Evolutionary conservation across 2,329 filamentous ascomycete genomes (phyloP).

Genomic region (Trichoderma oligosporum): DNA sequence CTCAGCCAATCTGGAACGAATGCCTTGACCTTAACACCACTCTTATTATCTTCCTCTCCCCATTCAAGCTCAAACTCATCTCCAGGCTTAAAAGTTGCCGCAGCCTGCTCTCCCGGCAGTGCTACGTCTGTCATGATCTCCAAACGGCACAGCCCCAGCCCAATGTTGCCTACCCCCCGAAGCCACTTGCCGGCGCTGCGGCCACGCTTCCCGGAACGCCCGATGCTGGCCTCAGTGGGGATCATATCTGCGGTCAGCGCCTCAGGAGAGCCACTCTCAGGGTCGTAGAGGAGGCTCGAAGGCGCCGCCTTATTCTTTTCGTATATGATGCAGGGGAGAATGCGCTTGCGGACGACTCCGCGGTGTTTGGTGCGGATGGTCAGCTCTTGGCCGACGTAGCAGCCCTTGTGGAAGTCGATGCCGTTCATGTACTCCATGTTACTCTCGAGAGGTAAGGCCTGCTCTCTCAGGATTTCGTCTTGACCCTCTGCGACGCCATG

Average conservation of each 20-base stretch:
- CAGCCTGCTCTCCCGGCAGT: constrained; percentile 64
- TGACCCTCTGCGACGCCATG: constrained; percentile 83
- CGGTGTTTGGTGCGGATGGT: constrained; percentile 94
- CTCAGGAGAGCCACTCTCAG: constrained; percentile 29
- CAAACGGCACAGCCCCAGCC: constrained; percentile 79
- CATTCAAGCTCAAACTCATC: constrained; percentile 60
- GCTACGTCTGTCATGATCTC: constrained; percentile 84
- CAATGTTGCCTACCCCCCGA: constrained; percentile 75
- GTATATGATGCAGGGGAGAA: constrained; percentile 77
- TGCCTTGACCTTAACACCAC: constrained; percentile 61
- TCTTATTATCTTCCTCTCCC: constrained; percentile 41
- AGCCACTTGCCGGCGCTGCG: constrained; percentile 80
- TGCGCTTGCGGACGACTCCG: constrained; percentile 85
- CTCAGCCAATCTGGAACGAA: constrained; percentile 78
- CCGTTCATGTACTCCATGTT: constrained; percentile 84
- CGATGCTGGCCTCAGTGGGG: constrained; percentile 48
- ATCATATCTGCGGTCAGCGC: constrained; percentile 36
- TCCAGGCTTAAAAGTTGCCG: constrained; percentile 57
- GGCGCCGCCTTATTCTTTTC: constrained; percentile 39
- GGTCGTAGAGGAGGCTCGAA: constrained; percentile 46
- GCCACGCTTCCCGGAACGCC: constrained; percentile 51
- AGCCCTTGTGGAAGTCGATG: constrained; percentile 92
- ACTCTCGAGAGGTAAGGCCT: constrained; percentile 77
- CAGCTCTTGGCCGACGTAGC: constrained; percentile 94
- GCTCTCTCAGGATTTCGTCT: constrained; percentile 66